Conservation (phyloP, 2,329 filamentous ascomycete species). For the Sclerotinia spermophila region DNA sequence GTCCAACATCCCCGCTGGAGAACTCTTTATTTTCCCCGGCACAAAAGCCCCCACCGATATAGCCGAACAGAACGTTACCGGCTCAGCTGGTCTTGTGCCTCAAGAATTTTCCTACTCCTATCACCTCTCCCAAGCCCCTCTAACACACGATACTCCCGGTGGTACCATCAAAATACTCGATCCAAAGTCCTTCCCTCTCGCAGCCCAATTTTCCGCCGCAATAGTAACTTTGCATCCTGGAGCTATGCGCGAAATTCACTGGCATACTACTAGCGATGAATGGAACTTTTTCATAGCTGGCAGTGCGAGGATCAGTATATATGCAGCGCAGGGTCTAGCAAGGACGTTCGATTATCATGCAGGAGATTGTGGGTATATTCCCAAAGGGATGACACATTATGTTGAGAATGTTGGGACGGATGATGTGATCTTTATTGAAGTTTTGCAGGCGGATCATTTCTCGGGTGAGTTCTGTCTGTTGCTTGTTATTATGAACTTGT, state of each 20-base stretch:
- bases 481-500: not conserved
- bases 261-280: slow-evolving; percentile 76
- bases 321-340: slow-evolving; percentile 64
- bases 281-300: slow-evolving; percentile 78
- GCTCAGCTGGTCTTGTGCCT: slow-evolving; percentile 43
- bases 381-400: slow-evolving; percentile 74
- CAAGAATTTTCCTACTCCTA: slow-evolving; percentile 45
- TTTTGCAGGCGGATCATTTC: slow-evolving; percentile 69
- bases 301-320: slow-evolving; percentile 69
- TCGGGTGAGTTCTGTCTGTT: slow-evolving; percentile 24
- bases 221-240: slow-evolving; percentile 64
- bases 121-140: slow-evolving; percentile 58
- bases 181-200: slow-evolving; percentile 71
- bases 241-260: slow-evolving; percentile 52
- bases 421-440: slow-evolving; percentile 70
- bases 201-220: slow-evolving; percentile 68
- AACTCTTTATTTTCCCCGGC: slow-evolving; percentile 53
- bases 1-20: slow-evolving; percentile 44
- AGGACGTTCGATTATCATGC: slow-evolving; percentile 73
- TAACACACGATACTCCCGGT: slow-evolving; percentile 67
- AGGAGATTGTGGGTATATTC: slow-evolving; percentile 75
- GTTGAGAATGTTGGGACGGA: slow-evolving; percentile 80
- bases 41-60: slow-evolving; percentile 46
- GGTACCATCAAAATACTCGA: slow-evolving; percentile 72
- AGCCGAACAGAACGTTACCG: slow-evolving; percentile 46